Evolutionary conservation across 192 early-diverging fungal species (phyloP), one percentile per base, ranked within the genome.

Genomic region (Chytriomyces sp.): DNA sequence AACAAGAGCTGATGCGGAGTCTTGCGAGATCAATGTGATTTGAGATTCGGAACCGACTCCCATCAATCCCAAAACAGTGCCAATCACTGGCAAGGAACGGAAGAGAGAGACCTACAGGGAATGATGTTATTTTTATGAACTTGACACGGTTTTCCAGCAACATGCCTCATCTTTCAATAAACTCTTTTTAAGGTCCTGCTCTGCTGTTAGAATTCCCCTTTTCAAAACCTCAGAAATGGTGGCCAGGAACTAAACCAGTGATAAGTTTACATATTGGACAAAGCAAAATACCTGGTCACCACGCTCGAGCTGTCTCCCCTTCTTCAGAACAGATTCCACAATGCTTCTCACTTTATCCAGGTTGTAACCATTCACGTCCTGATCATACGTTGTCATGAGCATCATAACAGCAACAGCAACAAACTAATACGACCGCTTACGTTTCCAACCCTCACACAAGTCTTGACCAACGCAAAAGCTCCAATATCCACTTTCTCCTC

Each of bases 241-340:
- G 22, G 53, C 70, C 5, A 72, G 22, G 44, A 72, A 72, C 59
- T 72, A 33, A n/a, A n/a, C n/a, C n/a, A n/a, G 44, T 49, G 44
- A 49, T 49, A 14, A 49, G 44, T 49, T 49, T n/a, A n/a, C n/a
- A n/a, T n/a, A n/a, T n/a, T 14, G 44, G 44, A 49, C 14, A 49
- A 0, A n/a, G 44, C 44, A 49, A 49, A 2, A 22, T n/a, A 62
- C 60, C 60, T 62, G 60, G 31, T 65, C 63, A 7, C 63, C 49
- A 41, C 63, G 41, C 30, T 65, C 63, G 8, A 65, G 39, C 41
- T 65, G 39, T 32, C 63, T 41, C 14, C 63, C 63, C 41, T 65
- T 65, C 17, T 52, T 40, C 10, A 65, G 40, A 41, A 65, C 25
- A 32, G 28, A 8, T 1, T 40, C 38, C 7, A 65, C 17, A 40